phyloP scores from a whole-genome alignment of 169 alveolate species.

The Babesia divergens region DNA sequence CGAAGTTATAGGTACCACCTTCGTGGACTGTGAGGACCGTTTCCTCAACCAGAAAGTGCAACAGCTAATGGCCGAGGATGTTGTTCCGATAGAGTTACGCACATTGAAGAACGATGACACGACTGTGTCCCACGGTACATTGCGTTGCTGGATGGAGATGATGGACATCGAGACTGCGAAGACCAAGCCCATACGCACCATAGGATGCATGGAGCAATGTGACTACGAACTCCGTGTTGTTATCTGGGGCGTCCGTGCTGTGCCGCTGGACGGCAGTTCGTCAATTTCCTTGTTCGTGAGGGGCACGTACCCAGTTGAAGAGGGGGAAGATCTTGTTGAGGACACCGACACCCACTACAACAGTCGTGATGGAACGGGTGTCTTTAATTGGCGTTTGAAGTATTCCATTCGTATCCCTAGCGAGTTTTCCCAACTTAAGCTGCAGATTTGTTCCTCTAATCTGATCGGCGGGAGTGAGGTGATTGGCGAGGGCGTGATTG shows the following conservation, averaged over 20 bases:
- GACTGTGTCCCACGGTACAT: slow-evolving; percentile 84
- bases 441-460: slow-evolving; percentile 76
- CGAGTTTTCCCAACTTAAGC: slow-evolving; percentile 77
- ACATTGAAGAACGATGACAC: slow-evolving; percentile 72
- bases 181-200: slow-evolving; percentile 76
- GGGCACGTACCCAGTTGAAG: slow-evolving; percentile 79
- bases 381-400: slow-evolving; percentile 87
- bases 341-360: slow-evolving; percentile 88
- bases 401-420: slow-evolving; percentile 84
- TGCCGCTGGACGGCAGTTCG: slow-evolving; percentile 80
- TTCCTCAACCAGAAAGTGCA: slow-evolving; percentile 78
- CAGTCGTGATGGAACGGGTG: slow-evolving; percentile 85
- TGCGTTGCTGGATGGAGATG: slow-evolving; percentile 85
- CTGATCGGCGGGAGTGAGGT: slow-evolving; percentile 77
- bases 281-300: slow-evolving; percentile 83
- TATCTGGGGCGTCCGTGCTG: slow-evolving; percentile 85
- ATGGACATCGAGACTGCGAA: slow-evolving; percentile 80
- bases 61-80: slow-evolving; percentile 75
- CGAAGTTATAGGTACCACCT: slow-evolving; percentile 84
- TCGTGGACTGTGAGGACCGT: slow-evolving; percentile 86
- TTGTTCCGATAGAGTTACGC: slow-evolving; percentile 78
- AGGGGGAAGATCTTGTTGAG: slow-evolving; percentile 67
- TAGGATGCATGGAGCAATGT: slow-evolving; percentile 83
- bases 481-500: slow-evolving; percentile 82
- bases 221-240: slow-evolving; percentile 83